phyloP scores from a whole-genome alignment of 106 monocot species.

The Acanthochlamys bracteata region DNA sequence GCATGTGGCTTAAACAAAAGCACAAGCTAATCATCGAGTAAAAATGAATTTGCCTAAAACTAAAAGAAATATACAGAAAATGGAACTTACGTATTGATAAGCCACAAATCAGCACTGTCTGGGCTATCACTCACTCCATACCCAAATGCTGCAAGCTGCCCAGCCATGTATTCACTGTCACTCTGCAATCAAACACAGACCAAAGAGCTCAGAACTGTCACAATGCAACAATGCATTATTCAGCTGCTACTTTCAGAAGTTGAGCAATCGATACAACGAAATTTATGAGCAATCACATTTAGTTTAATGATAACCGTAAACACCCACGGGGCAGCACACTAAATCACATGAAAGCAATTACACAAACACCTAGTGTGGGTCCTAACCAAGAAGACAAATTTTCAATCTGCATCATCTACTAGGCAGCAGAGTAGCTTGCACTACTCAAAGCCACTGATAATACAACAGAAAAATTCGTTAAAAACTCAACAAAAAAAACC shows the following conservation, averaged over 20 bases:
- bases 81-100: conserved; percentile 75
- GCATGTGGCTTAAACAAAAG: background rate
- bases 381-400: too few species aligned
- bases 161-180: conserved; percentile 99
- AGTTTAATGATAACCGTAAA: too few species aligned
- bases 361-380: too few species aligned
- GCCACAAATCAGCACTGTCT: conserved; percentile 83
- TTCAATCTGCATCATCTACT: too few species aligned
- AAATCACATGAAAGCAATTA: too few species aligned
- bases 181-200: conserved; percentile 39
- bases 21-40: background rate
- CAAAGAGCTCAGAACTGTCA: background rate
- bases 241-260: background rate
- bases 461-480: background rate
- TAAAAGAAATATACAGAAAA: background rate
- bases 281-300: background rate
- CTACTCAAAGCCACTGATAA: background rate
- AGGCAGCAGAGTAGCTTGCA: too few species aligned
- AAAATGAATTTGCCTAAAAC: background rate
- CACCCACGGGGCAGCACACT: too few species aligned
- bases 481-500: background rate
- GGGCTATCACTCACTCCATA: conserved; percentile 73
- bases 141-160: conserved; percentile 90
- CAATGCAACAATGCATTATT: too few species aligned
- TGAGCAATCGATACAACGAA: background rate